Conservation (phyloP, 768 basidiomycete species). For the Clitopilus passeckerianus region DNA sequence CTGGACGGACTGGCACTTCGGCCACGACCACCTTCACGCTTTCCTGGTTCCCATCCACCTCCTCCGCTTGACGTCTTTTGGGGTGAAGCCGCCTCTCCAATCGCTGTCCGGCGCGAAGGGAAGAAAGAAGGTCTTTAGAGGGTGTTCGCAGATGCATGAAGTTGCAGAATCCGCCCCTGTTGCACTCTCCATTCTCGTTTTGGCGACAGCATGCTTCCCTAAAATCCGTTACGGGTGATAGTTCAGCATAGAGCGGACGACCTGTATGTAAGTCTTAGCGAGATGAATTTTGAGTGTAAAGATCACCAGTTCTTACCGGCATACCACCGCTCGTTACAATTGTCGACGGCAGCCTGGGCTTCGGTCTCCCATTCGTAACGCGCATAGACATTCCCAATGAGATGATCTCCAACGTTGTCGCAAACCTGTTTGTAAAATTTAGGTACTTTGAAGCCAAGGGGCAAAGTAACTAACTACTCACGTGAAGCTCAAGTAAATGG, state of each 20-base stretch:
- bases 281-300: slow-evolving; percentile 1
- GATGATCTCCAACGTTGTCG: slow-evolving; percentile 99
- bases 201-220: slow-evolving; percentile 98
- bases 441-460: background rate
- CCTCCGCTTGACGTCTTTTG: slow-evolving; percentile 56
- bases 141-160: slow-evolving; percentile 96
- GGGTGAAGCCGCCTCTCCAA: slow-evolving; percentile 78
- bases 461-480: slow-evolving; percentile 29
- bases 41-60: slow-evolving; percentile 83
- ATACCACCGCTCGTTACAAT: slow-evolving; percentile 96
- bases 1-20: slow-evolving; percentile 72
- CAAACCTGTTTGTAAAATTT: slow-evolving; percentile 59
- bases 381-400: slow-evolving; percentile 97
- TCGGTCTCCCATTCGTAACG: slow-evolving; percentile 99
- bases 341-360: slow-evolving; percentile 89
- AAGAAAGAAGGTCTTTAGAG: slow-evolving; percentile 75
- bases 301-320: slow-evolving; percentile 56
- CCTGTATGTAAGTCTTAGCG: slow-evolving; percentile 38
- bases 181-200: slow-evolving; percentile 98
- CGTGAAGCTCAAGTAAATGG: slow-evolving; percentile 92
- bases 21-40: slow-evolving; percentile 57
- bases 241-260: slow-evolving; percentile 92
- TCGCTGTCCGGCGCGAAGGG: slow-evolving; percentile 77
- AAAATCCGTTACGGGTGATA: slow-evolving; percentile 98
- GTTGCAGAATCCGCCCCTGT: slow-evolving; percentile 97